Evolutionary conservation across 164 flowering plant genomes (phyloP).

Genomic region (Nymphaea thermarum): DNA sequence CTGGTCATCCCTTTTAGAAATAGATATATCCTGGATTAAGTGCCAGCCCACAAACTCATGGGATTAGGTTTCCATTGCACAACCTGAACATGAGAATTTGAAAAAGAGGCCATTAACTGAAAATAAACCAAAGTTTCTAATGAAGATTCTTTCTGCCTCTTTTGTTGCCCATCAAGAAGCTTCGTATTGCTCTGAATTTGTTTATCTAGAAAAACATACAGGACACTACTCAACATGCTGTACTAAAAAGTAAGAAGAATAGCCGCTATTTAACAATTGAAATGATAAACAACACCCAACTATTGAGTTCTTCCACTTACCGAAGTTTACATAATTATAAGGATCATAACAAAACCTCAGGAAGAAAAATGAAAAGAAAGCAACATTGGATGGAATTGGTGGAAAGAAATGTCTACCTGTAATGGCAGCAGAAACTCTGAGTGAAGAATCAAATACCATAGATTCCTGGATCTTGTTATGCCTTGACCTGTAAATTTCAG

Average conservation of each 20-base stretch:
- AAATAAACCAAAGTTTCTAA: background rate
- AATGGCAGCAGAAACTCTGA: background rate
- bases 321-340: background rate
- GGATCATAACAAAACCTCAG: background rate
- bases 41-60: background rate
- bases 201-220: background rate
- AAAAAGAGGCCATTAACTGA: background rate
- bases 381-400: background rate
- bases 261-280: no score
- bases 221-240: background rate
- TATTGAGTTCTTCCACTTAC: background rate
- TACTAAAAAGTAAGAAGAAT: no score
- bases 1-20: background rate
- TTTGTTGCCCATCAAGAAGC: background rate
- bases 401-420: background rate
- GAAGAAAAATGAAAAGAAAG: background rate
- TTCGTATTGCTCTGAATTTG: background rate
- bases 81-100: no score
- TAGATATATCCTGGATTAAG: background rate
- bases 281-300: background rate
- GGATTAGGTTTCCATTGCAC: no score
- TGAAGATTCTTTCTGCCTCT: no score
- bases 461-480: background rate
- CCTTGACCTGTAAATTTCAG: background rate
- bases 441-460: background rate